phyloP scores from a whole-genome alignment of 2,329 filamentous ascomycete genomes.

The Alternaria gansuensis region DNA sequence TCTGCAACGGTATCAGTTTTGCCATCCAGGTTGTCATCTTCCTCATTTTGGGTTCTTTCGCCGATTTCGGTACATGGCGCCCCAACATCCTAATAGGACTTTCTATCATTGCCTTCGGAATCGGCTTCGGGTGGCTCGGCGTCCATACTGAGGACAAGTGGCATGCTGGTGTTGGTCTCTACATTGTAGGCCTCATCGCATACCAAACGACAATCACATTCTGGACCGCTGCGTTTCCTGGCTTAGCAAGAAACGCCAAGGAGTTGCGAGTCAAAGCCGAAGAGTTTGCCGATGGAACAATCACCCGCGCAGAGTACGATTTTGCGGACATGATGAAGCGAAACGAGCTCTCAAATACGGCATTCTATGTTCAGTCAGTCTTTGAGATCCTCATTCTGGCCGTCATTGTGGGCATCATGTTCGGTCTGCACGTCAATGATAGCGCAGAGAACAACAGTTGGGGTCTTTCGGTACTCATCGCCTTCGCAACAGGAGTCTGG shows the following conservation, averaged over 20 bases:
- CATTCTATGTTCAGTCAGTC: slow-evolving; percentile 70
- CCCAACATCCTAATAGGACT: slow-evolving; percentile 68
- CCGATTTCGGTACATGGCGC: slow-evolving; percentile 70
- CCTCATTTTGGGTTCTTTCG: slow-evolving; percentile 62
- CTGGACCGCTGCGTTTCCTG: slow-evolving; percentile 71
- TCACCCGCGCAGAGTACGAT: slow-evolving; percentile 68
- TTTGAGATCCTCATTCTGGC: slow-evolving; percentile 62
- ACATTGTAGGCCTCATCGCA: slow-evolving; percentile 71
- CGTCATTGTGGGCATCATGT: slow-evolving; percentile 54
- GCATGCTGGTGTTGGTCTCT: slow-evolving; percentile 68
- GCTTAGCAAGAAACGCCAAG: slow-evolving; percentile 64
- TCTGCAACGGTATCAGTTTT: slow-evolving; percentile 73
- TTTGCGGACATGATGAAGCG: slow-evolving; percentile 61
- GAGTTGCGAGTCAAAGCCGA: slow-evolving; percentile 63
- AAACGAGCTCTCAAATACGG: slow-evolving; percentile 69
- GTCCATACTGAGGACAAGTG: slow-evolving; percentile 69
- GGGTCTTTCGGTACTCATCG: slow-evolving; percentile 71
- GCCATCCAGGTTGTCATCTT: slow-evolving; percentile 70
- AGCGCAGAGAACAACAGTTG: slow-evolving; percentile 70
- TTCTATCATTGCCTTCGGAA: slow-evolving; percentile 60
- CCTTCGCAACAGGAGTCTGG: slow-evolving; percentile 72
- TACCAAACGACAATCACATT: slow-evolving; percentile 74
- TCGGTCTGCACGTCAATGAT: slow-evolving; percentile 67
- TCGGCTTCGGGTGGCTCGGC: slow-evolving; percentile 73
- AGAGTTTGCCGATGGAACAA: slow-evolving; percentile 57